These are phyloP conservation scores for Gloeopeniophorella convolvens DNA, from an alignment of 768 basidiomycete species.

Conservation along the genomic window DNA sequence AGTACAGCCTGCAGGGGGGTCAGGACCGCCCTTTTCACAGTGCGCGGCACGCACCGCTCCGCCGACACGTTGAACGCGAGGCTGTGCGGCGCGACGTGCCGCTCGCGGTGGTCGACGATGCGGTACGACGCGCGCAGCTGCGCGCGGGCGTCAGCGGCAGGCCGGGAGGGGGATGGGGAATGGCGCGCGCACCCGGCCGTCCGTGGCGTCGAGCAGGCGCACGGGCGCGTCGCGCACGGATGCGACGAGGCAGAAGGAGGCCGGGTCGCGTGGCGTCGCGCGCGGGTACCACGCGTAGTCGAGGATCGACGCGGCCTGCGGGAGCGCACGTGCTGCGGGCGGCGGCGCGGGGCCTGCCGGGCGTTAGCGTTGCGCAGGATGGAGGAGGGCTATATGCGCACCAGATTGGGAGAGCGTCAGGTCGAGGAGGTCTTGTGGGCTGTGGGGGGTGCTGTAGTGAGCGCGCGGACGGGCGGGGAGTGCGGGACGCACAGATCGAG, in stretches of 20 bases:
- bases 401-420: constrained; percentile 5
- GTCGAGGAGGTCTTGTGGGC: constrained; percentile 2
- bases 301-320: constrained; percentile 65
- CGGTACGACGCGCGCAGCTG: constrained; percentile 88
- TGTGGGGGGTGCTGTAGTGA: too few relatives aligned
- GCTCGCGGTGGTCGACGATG: constrained; percentile 91
- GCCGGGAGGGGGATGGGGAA: too few relatives aligned
- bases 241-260: constrained; percentile 75
- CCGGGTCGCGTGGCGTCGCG: constrained; percentile 50
- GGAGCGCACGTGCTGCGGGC: constrained; percentile 22
- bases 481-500: constrained; percentile 40
- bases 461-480: too few relatives aligned
- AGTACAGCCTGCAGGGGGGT: constrained; percentile 56
- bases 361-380: neutral
- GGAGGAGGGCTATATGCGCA: neutral
- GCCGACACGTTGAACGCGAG: constrained; percentile 69
- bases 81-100: constrained; percentile 80
- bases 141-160: too few relatives aligned
- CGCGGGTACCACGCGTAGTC: constrained; percentile 84
- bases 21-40: neutral
- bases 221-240: constrained; percentile 84
- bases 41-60: constrained; percentile 44
- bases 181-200: constrained; percentile 54
- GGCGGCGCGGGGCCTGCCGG: neutral
- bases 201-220: constrained; percentile 72